These are phyloP conservation scores for Wickerhamiella brachini DNA, from an alignment of 805 yeast species.

Conservation along the genomic window DNA sequence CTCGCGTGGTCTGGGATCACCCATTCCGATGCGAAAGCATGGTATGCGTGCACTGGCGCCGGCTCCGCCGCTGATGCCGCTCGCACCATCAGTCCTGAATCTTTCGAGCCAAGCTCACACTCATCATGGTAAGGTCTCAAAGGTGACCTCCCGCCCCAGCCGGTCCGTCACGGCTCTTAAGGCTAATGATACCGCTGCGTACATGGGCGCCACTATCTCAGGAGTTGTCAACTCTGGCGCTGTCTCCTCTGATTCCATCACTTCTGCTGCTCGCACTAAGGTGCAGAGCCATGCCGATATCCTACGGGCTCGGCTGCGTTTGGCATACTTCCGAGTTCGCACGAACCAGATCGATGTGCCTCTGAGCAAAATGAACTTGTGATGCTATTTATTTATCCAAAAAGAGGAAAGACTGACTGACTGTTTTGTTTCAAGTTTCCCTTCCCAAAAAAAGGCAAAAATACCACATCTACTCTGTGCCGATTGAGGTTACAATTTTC, in stretches of 20 bases:
- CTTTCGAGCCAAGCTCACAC: background rate
- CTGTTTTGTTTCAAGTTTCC: no score
- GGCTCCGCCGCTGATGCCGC: background rate
- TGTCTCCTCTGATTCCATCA: background rate
- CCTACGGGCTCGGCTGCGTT: slow-evolving; percentile 20
- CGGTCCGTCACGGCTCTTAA: background rate
- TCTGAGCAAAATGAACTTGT: slow-evolving; percentile 15
- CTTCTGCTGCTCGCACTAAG: background rate
- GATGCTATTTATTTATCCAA: background rate
- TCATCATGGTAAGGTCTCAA: background rate
- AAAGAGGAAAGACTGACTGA: background rate
- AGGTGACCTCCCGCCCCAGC: background rate
- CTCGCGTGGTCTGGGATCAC: slow-evolving; percentile 1
- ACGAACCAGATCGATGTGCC: slow-evolving; percentile 23
- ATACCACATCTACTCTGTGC: background rate
- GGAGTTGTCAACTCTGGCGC: no score
- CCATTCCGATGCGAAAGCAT: background rate
- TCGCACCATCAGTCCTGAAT: background rate
- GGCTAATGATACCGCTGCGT: background rate
- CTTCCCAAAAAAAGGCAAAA: background rate
- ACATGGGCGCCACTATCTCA: no score
- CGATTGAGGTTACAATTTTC: background rate
- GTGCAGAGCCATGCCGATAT: slow-evolving; percentile 15
- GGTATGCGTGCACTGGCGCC: background rate
- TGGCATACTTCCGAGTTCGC: slow-evolving; percentile 25